Conservation (phyloP, 2,329 filamentous ascomycete genomes). For the Penicillium sp. region DNA sequence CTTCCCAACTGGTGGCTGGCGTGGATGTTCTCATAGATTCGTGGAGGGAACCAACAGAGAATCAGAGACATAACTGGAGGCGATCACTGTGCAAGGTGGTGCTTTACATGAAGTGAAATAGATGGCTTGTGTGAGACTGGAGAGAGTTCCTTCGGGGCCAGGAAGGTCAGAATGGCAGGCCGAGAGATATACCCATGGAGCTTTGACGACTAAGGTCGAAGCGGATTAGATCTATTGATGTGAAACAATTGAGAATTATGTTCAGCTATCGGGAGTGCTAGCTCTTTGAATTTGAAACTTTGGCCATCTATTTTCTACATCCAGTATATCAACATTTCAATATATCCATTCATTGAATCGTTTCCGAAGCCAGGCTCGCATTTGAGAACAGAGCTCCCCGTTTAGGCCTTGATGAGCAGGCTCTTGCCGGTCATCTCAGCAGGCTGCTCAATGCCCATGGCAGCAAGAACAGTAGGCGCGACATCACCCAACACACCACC, state of each 20-base stretch:
- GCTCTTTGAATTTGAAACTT: background rate
- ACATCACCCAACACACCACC: conserved; percentile 95
- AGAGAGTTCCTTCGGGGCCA: background rate
- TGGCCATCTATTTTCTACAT: conserved; percentile 5
- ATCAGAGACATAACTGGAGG: background rate
- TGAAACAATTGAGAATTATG: background rate
- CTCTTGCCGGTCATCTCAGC: conserved; percentile 88
- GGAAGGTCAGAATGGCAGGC: background rate
- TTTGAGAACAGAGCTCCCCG: conserved; percentile 23
- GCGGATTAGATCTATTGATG: background rate
- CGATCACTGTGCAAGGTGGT: background rate
- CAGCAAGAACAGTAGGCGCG: conserved; percentile 85
- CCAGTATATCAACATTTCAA: conserved; percentile 25
- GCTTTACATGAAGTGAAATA: background rate
- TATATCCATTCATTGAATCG: conserved; percentile 27
- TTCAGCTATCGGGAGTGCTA: background rate
- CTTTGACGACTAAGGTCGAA: conserved; percentile 1
- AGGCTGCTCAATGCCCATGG: conserved; percentile 88
- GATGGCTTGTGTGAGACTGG: background rate
- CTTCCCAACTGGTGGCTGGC: no score
- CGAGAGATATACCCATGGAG: conserved; percentile 21
- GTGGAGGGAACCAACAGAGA: background rate
- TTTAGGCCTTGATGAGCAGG: conserved; percentile 70
- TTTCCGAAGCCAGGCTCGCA: conserved; percentile 22
- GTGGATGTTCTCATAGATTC: background rate